Conservation (phyloP, 805 yeast species). For the Sporopachydermia quercuum region DNA sequence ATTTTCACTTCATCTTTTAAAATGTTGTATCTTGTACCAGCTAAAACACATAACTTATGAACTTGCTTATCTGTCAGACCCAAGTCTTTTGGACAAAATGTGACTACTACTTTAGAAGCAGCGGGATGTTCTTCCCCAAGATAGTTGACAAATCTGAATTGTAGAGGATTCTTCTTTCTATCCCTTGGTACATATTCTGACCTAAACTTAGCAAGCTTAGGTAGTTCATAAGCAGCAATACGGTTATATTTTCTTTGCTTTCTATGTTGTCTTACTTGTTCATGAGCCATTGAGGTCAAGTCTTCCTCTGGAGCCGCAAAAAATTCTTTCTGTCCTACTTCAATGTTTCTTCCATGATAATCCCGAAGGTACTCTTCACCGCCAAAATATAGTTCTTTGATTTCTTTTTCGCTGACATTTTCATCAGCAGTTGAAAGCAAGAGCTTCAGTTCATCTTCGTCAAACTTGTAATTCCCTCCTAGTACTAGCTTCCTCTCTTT, state of each 20-base stretch:
- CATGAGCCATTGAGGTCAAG: conserved; percentile 56
- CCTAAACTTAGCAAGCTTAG: conserved; percentile 63
- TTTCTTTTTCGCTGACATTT: conserved; percentile 8
- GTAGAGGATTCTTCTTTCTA: conserved; percentile 33
- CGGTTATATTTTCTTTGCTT: conserved; percentile 64
- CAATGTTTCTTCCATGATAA: conserved; percentile 10
- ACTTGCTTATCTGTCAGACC: conserved; percentile 33
- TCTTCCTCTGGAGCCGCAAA: conserved; percentile 42
- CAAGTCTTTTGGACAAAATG: conserved; percentile 38
- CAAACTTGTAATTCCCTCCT: not conserved
- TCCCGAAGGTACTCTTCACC: conserved; percentile 25
- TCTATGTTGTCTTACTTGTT: conserved; percentile 54
- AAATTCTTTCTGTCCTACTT: too few relatives aligned
- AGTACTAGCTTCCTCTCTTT: conserved; percentile 34
- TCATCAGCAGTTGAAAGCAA: not conserved
- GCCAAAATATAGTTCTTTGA: conserved; percentile 23
- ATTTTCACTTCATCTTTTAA: conserved; percentile 45
- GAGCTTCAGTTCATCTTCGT: conserved; percentile 1
- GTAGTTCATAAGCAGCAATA: conserved; percentile 85
- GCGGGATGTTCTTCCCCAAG: conserved; percentile 60
- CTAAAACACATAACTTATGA: conserved; percentile 66
- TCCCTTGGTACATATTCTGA: conserved; percentile 44
- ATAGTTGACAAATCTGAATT: conserved; percentile 58
- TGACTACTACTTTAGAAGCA: conserved; percentile 52
- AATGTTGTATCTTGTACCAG: conserved; percentile 65